Percentiles rank a stretch among this genome's conserved stretches.
phyloP scores from a whole-genome alignment of 2,329 filamentous ascomycete genomes.

The Aquanectria penicillioides region DNA sequence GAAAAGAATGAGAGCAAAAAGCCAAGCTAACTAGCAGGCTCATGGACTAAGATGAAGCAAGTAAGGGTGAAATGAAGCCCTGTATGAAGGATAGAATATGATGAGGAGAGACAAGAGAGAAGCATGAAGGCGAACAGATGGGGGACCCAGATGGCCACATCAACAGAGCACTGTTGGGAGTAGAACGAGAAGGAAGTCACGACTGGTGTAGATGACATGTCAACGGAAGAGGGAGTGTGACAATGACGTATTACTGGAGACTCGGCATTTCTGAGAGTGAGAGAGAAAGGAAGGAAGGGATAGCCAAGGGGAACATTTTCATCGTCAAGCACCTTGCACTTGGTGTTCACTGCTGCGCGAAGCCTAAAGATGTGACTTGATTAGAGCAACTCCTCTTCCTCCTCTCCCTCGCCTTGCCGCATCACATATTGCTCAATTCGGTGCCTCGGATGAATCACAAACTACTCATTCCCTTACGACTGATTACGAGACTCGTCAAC shows the following conservation, averaged over 20 bases:
- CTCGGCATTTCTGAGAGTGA: too few relatives aligned
- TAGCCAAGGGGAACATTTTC: not conserved
- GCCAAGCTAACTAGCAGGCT: not conserved
- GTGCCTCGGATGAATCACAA: too few relatives aligned
- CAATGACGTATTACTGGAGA: too few relatives aligned
- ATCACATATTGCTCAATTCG: too few relatives aligned
- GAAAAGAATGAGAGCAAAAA: not conserved
- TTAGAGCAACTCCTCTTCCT: too few relatives aligned
- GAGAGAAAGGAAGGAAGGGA: not conserved
- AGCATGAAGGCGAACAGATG: not conserved
- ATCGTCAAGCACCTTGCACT: not conserved
- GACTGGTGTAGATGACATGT: too few relatives aligned
- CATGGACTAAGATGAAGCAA: slow-evolving; percentile 9
- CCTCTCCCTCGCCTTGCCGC: too few relatives aligned
- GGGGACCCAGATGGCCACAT: not conserved
- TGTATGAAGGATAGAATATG: slow-evolving; percentile 9
- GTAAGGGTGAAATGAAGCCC: not conserved
- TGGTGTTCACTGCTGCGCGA: too few relatives aligned
- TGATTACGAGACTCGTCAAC: not conserved
- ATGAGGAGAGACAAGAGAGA: not conserved
- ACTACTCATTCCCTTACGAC: not conserved
- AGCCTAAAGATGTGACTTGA: too few relatives aligned
- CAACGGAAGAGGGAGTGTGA: too few relatives aligned
- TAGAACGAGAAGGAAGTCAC: too few relatives aligned
- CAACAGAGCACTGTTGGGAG: not conserved